Evolutionary conservation across 1,284 basidiomycete genomes (phyloP).

Genomic region (Sanghuangporus sanghuang): DNA sequence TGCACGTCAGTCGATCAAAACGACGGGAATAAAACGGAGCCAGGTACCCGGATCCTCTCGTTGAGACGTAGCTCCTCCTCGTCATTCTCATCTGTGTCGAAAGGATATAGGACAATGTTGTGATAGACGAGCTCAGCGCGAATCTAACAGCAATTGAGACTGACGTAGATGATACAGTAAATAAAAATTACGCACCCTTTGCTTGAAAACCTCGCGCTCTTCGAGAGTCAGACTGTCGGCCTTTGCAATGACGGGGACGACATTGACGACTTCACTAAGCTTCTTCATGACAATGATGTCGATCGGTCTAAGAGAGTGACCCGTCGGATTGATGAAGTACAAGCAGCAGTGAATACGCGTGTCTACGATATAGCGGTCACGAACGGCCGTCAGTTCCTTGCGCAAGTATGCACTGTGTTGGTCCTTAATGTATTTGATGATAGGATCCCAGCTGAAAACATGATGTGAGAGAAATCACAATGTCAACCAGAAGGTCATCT

Average conservation of each 20-base stretch:
- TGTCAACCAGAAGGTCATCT: constrained; percentile 25
- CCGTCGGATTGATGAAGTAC: constrained; percentile 98
- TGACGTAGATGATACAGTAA: background rate
- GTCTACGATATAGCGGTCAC: constrained; percentile 97
- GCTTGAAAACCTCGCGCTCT: constrained; percentile 91
- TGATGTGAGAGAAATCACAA: background rate
- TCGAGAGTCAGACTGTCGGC: constrained; percentile 93
- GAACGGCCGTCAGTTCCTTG: constrained; percentile 98
- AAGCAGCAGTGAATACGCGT: constrained; percentile 98
- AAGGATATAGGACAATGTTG: constrained; percentile 94
- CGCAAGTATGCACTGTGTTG: constrained; percentile 98
- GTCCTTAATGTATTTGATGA: constrained; percentile 98
- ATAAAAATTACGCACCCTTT: constrained; percentile 49
- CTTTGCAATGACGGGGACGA: constrained; percentile 98
- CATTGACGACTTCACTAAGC: constrained; percentile 96
- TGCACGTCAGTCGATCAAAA: constrained; percentile 2
- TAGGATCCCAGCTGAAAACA: constrained; percentile 86
- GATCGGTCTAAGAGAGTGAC: constrained; percentile 88
- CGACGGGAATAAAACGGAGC: background rate
- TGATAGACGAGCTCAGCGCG: constrained; percentile 90
- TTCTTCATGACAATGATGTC: constrained; percentile 99
- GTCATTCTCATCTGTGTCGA: constrained; percentile 95
- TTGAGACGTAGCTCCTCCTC: constrained; percentile 90
- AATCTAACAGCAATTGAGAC: constrained; percentile 47
- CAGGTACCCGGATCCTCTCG: constrained; percentile 79